Conservation (phyloP, 2,329 filamentous ascomycete species). For the Fonsecaea erecta region DNA sequence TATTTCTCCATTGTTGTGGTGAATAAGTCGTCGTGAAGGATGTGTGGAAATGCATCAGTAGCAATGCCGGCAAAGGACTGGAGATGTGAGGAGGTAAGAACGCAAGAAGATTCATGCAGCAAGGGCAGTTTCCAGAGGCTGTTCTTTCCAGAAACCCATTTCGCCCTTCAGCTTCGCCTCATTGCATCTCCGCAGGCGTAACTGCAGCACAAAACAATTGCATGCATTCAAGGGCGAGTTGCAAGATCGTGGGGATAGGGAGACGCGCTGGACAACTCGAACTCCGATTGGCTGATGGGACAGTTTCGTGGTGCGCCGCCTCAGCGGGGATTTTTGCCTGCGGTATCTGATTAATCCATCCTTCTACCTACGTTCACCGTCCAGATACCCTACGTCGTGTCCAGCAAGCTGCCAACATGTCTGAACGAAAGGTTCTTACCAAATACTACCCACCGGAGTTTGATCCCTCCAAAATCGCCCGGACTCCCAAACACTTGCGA, state of each 20-base stretch:
- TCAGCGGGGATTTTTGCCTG: not conserved
- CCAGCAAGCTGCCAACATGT: slow-evolving; percentile 62
- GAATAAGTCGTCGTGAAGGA: not conserved
- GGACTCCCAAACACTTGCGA: slow-evolving; percentile 61
- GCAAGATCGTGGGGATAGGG: slow-evolving; percentile 23
- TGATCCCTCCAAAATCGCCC: slow-evolving; percentile 79
- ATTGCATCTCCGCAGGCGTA: not conserved
- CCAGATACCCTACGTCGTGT: not conserved
- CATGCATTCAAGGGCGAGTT: not conserved
- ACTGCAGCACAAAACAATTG: slow-evolving; percentile 4
- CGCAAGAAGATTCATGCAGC: not conserved
- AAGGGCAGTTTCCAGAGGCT: not conserved
- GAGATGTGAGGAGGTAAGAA: not conserved
- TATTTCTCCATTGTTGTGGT: slow-evolving; percentile 77
- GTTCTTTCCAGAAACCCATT: slow-evolving; percentile 3
- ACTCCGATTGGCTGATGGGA: slow-evolving; percentile 14
- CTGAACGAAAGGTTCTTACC: slow-evolving; percentile 79
- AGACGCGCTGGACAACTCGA: slow-evolving; percentile 9
- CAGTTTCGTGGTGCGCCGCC: not conserved
- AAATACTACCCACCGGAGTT: slow-evolving; percentile 75
- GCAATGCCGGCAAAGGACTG: not conserved
- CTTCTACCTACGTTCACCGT: not conserved
- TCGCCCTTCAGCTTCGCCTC: not conserved
- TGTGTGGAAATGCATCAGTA: slow-evolving; percentile 10
- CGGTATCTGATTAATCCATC: not conserved